Evolutionary conservation across 495 filamentous ascomycete species (phyloP), one percentile per base, ranked within the genome.

Genomic region (Tuber melanosporum): DNA sequence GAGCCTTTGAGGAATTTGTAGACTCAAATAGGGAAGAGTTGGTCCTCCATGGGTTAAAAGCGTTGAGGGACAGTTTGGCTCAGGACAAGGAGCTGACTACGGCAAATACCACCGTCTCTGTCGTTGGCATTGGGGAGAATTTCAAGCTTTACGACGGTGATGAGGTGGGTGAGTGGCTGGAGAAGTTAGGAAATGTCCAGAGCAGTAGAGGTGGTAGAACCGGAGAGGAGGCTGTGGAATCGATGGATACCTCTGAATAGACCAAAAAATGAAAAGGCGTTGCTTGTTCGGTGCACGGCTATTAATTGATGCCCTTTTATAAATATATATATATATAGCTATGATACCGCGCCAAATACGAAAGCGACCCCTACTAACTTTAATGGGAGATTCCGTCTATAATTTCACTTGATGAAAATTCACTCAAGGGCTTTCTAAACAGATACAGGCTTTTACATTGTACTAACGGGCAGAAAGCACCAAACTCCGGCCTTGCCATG

Each of bases 51-150:
- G 96, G 94, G 43, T 86, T 99, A 84, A 89, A 88, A 84, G 95
- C 95, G 73, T 86, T 99, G 83, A 97, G 96, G 89, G 95, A 98
- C 88, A 96, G 92, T 74, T 87, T 98, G 83, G 91, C 91, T 77
- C 95, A 98, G 89, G 95, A 98, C 85, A 97, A 97, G 87, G 94
- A 97, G 89, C 86, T 98, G 84, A 98, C 94, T 74, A 89, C 97
- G 57, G 95, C 97, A 81, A 98, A 99, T 86, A 95, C 94, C 72
- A 97, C 93, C 79, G 89, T 98, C 62, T 93, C 92, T 72, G 90
- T 97, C 71, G 91, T 93, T 36, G 94, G 94, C 26, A 77, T 91
- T 72, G 41, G 85, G 42, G 92, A 95, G 87, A 90, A 89, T 84
- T 99, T 99, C 86, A 93, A 92, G 88, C 87, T 97, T 77, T 97